These are phyloP conservation scores for Citrus australasica DNA, from an alignment of 345 rosid genomes.

Conservation along the genomic window DNA sequence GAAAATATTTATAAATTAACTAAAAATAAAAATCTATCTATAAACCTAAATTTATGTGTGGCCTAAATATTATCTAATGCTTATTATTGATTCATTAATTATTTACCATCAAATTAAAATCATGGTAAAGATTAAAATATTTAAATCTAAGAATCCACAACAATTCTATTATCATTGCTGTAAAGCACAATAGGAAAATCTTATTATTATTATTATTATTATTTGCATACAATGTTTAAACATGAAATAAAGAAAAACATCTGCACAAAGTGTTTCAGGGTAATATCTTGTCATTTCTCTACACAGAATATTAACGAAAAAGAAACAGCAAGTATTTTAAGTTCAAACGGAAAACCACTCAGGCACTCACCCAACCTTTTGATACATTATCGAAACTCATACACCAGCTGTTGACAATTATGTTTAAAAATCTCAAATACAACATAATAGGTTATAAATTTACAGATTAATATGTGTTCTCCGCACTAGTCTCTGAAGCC, in stretches of 20 bases:
- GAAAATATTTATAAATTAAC: no score
- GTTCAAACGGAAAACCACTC: not conserved
- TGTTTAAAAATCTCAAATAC: not conserved
- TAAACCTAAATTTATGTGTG: no score
- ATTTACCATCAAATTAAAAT: no score
- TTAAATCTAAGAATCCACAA: no score
- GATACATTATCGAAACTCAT: not conserved
- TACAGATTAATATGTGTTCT: not conserved
- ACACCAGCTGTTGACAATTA: not conserved
- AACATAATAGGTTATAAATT: not conserved
- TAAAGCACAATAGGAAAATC: not conserved
- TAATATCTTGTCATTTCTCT: not conserved
- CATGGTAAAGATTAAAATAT: no score
- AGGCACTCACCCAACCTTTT: not conserved
- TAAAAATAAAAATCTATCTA: no score
- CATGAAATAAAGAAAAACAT: not conserved
- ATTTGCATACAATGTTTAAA: not conserved
- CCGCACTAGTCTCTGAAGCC: no score
- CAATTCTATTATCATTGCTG: no score
- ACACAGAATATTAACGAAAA: slow-evolving; percentile 9
- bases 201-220: no score
- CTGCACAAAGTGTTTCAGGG: not conserved
- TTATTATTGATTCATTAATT: no score
- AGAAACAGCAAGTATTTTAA: no score
- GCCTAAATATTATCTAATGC: no score